These are phyloP conservation scores for Corrigiola litoralis DNA, from an alignment of 179 eudicot genomes.

Conservation along the genomic window DNA sequence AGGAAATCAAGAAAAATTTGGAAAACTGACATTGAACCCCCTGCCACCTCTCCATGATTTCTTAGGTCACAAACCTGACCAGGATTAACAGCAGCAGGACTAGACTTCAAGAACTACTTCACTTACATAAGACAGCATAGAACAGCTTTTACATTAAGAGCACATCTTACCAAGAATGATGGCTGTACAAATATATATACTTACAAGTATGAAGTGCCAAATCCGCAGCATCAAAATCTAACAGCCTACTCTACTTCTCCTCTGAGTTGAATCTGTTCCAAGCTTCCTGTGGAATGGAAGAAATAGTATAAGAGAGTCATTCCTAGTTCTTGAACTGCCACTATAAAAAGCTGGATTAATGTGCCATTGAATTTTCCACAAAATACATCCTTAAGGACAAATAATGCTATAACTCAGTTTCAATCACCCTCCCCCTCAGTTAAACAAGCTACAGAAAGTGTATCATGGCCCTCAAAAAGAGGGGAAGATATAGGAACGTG, in stretches of 20 bases:
- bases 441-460: too few species aligned
- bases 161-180: slow-evolving; percentile 16
- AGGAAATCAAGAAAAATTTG: too few species aligned
- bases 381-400: too few species aligned
- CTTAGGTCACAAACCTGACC: background rate
- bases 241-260: slow-evolving; percentile 28
- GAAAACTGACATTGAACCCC: background rate
- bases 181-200: slow-evolving; percentile 25
- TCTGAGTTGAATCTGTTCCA: slow-evolving; percentile 43
- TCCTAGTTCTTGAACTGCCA: background rate
- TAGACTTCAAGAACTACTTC: slow-evolving; percentile 2
- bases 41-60: background rate
- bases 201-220: slow-evolving; percentile 4
- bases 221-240: background rate
- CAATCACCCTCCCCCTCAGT: too few species aligned
- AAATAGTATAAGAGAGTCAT: background rate
- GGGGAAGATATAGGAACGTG: too few species aligned
- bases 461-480: too few species aligned
- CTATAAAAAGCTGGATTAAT: background rate
- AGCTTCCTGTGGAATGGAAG: slow-evolving; percentile 29
- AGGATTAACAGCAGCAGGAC: background rate
- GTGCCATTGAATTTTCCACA: too few species aligned
- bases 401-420: too few species aligned
- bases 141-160: slow-evolving; percentile 9
- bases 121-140: slow-evolving; percentile 1